Percentiles rank a stretch among this genome's conserved stretches.
These are phyloP conservation scores for Xerocomus brunneocitrinus DNA, from an alignment of 768 basidiomycete genomes.

Conservation along the genomic window DNA sequence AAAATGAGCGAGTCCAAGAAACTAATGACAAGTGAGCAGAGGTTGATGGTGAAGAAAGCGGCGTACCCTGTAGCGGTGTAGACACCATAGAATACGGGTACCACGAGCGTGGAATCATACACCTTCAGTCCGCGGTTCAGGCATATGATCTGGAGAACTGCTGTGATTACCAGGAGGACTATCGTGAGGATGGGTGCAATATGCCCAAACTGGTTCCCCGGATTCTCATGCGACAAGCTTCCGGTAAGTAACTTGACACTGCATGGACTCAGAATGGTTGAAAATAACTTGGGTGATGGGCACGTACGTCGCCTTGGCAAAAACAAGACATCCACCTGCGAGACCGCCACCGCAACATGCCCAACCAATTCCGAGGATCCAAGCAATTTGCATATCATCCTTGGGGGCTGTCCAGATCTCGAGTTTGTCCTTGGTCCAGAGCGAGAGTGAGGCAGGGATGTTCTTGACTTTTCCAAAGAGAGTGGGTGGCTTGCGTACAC, in stretches of 20 bases:
- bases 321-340: constrained; percentile 85
- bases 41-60: not conserved
- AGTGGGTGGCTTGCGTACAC: constrained; percentile 26
- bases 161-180: constrained; percentile 57
- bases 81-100: constrained; percentile 92
- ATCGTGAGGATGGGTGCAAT: constrained; percentile 75
- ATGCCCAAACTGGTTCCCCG: constrained; percentile 85
- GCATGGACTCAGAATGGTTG: constrained; percentile 7
- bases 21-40: constrained; percentile 26
- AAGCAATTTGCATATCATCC: constrained; percentile 81
- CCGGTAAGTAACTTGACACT: constrained; percentile 82
- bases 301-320: constrained; percentile 49
- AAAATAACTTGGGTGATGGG: not conserved
- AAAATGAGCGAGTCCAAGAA: constrained; percentile 71
- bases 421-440: constrained; percentile 54
- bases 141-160: constrained; percentile 87
- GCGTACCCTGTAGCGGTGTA: constrained; percentile 79
- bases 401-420: constrained; percentile 74
- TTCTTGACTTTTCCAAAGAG: constrained; percentile 33
- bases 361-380: constrained; percentile 93
- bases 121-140: constrained; percentile 86
- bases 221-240: constrained; percentile 71
- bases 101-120: constrained; percentile 87
- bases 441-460: constrained; percentile 45
- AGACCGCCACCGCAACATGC: constrained; percentile 88